Conservation (phyloP, 2,329 filamentous ascomycete species). For the Podosphaera leucotricha region DNA sequence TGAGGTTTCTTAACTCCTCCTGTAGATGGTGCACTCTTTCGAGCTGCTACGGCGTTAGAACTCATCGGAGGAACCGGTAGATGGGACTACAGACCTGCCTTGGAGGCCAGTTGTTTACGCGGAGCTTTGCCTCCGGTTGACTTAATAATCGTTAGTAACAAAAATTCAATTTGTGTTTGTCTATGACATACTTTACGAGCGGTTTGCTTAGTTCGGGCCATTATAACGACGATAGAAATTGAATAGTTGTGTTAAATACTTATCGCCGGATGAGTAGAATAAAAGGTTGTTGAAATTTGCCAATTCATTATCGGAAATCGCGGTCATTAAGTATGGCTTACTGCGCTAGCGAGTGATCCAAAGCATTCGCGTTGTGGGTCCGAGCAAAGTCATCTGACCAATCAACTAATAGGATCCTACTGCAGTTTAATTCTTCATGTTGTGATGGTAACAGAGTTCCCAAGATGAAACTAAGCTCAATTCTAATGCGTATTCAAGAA, state of each 20-base stretch:
- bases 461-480: too few relatives aligned
- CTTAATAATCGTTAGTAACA: slow-evolving; percentile 18
- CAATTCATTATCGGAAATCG: slow-evolving; percentile 14
- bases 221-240: slow-evolving; percentile 9
- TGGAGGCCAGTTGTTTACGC: slow-evolving; percentile 94
- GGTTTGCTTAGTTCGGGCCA: slow-evolving; percentile 21
- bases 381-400: not conserved
- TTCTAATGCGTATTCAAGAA: too few relatives aligned
- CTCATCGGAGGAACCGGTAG: not conserved
- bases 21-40: slow-evolving; percentile 93
- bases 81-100: slow-evolving; percentile 26
- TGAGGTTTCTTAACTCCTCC: slow-evolving; percentile 95
- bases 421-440: too few relatives aligned
- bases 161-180: not conserved
- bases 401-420: not conserved
- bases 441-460: too few relatives aligned
- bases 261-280: too few relatives aligned
- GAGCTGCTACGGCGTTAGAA: slow-evolving; percentile 25
- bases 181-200: slow-evolving; percentile 30
- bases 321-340: slow-evolving; percentile 14
- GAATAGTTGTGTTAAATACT: too few relatives aligned
- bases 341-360: slow-evolving; percentile 10
- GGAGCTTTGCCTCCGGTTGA: slow-evolving; percentile 59
- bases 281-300: too few relatives aligned
- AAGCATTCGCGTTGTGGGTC: not conserved